Percentiles rank a stretch among this genome's conserved stretches.
phyloP scores from a whole-genome alignment of 441 rosid species.

The Euphorbia celastroides region DNA sequence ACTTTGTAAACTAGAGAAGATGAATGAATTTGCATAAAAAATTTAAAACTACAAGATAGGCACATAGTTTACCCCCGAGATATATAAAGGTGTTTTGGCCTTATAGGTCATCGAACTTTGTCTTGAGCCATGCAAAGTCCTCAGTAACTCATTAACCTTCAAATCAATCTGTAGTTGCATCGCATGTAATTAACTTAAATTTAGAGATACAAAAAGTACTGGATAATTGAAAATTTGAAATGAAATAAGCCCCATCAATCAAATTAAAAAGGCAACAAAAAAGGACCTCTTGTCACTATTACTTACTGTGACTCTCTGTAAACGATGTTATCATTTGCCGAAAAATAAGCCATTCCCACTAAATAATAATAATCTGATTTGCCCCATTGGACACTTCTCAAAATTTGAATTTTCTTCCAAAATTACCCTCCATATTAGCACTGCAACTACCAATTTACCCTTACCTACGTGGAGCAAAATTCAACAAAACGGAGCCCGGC shows the following conservation, averaged over 20 bases:
- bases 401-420: background rate
- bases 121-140: no score
- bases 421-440: slow-evolving; percentile 15
- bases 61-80: no score
- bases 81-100: no score
- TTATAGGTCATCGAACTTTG: no score
- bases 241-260: slow-evolving; percentile 11
- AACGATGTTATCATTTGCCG: background rate
- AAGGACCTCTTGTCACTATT: slow-evolving; percentile 20
- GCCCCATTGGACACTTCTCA: no score
- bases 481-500: slow-evolving; percentile 79
- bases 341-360: slow-evolving; percentile 10
- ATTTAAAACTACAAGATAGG: no score
- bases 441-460: background rate
- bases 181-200: no score
- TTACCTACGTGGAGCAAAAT: background rate
- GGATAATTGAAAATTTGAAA: background rate
- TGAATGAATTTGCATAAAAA: no score
- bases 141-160: background rate
- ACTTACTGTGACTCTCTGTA: slow-evolving; percentile 4
- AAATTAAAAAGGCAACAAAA: slow-evolving; percentile 1
- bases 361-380: no score
- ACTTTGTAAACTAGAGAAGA: no score
- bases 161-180: no score
- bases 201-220: background rate